Conservation (phyloP, 179 eudicot genomes). For the Pouteria campechiana region DNA sequence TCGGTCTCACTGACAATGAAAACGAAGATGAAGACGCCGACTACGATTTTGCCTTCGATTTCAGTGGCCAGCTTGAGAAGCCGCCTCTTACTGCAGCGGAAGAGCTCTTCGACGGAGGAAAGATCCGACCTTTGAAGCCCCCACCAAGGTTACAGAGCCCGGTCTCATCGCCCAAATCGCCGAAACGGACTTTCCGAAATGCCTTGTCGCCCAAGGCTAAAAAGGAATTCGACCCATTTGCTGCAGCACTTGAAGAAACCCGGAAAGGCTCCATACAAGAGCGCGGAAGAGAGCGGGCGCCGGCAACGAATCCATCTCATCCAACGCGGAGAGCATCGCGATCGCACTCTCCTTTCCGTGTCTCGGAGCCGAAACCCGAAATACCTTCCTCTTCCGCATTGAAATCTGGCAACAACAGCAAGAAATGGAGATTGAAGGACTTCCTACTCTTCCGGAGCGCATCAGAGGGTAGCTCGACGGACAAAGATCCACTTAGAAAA, state of each 20-base stretch:
- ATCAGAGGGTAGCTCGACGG: conserved; percentile 45
- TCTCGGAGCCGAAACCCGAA: conserved; percentile 33
- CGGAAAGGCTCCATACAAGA: not conserved
- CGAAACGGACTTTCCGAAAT: conserved; percentile 9
- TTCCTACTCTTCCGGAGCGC: conserved; percentile 53
- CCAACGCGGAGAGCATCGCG: conserved; percentile 18
- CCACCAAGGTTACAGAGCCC: conserved; percentile 22
- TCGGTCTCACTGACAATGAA: conserved; percentile 1
- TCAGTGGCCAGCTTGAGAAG: conserved; percentile 42
- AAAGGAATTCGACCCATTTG: conserved; percentile 27
- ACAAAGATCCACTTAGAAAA: conserved; percentile 22
- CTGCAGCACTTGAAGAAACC: conserved; percentile 28
- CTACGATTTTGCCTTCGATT: conserved; percentile 51
- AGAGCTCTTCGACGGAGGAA: conserved; percentile 66
- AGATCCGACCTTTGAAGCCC: conserved; percentile 63
- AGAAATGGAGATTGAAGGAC: conserved; percentile 57
- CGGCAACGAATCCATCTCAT: not conserved
- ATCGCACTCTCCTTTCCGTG: conserved; percentile 57
- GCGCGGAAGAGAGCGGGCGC: conserved; percentile 9
- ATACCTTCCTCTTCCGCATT: conserved; percentile 6
- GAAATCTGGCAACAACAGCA: conserved; percentile 8
- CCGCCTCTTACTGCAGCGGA: conserved; percentile 46
- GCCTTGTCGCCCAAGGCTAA: conserved; percentile 25
- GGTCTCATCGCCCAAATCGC: conserved; percentile 20
- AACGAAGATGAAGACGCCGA: conserved; percentile 9